These are phyloP conservation scores for Pythium coloratum DNA, from an alignment of 352 stramenopile genomes.

Conservation along the genomic window DNA sequence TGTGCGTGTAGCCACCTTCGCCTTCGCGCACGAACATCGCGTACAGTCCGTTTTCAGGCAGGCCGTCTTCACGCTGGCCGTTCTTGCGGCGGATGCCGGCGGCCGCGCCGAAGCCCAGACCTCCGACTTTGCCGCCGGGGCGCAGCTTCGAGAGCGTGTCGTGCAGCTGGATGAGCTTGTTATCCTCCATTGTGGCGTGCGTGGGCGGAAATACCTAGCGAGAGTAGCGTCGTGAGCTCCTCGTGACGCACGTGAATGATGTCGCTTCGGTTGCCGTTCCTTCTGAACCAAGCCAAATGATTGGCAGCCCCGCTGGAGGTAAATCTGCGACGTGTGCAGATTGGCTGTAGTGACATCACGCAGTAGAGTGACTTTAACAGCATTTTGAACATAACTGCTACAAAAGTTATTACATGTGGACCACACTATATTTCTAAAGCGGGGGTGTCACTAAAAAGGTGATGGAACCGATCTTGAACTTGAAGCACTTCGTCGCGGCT, in stretches of 20 bases:
- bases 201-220: neutral
- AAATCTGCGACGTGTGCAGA: conserved; percentile 17
- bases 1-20: conserved; percentile 74
- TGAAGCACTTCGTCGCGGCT: neutral
- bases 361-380: conserved; percentile 8
- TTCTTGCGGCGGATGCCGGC: conserved; percentile 47
- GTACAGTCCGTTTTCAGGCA: conserved; percentile 83
- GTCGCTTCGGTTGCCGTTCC: neutral
- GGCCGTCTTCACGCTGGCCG: conserved; percentile 64
- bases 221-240: neutral
- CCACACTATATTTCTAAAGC: neutral
- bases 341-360: conserved; percentile 2
- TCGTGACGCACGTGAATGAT: conserved; percentile 5
- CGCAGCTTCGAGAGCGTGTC: conserved; percentile 85
- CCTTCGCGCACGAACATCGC: conserved; percentile 85
- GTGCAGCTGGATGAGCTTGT: conserved; percentile 84
- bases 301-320: conserved; percentile 5
- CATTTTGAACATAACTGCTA: neutral
- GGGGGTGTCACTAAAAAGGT: neutral
- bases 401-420: neutral
- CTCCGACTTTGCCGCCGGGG: conserved; percentile 80
- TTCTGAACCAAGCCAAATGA: conserved; percentile 15
- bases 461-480: neutral
- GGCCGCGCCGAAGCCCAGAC: conserved; percentile 62
- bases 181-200: conserved; percentile 63